Base-by-base conservation (phyloP, 2,329 filamentous ascomycete species). In the Calcarisporium arbuscula region DNA sequence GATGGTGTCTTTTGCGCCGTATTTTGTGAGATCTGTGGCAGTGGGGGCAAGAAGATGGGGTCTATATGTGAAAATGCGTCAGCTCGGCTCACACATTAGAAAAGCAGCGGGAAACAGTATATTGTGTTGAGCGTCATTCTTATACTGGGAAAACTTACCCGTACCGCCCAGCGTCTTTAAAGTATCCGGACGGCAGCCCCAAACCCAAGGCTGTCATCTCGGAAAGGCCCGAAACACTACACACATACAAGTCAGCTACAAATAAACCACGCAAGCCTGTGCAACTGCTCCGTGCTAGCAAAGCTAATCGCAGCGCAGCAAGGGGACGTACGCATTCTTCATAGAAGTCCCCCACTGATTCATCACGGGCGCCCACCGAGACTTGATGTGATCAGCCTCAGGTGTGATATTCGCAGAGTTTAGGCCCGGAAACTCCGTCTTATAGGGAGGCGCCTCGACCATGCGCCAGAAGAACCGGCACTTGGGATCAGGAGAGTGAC, bases 401-500 rank as follows among this genome's bases (percentile, higher is more conserved):
- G 74, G 74, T 5, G 68, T 62, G 20, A 79, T 63, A 15, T 79
- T 79, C 3, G 56, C 46, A 1, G 74, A 70, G 37, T 77, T 77
- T 14, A 79, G 53, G 0, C 61, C 66, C 1, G 73, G 73, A 41
- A 77, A 79, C 39, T 63, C 48, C 1, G 74, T 77, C 51, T 64
- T 53, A 41, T 73, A 74, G 0, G 74, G 72, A 17, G 72, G 67
- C 34, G 44, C 39, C 46, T 76, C 69, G 9, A 60, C 66, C 70
- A 79, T 75, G 41, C 70, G 60, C 74, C 74, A 79, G 53, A 79
- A 79, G 62, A 79, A 79, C 28, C 74, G 65, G 47, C 73, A 77
- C 56, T 79, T 79, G 25, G 74, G 74, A 38, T 79, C 74, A 0
- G 74, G 74, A 19, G 61, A 50, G 50, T 78, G 74, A 6, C 53